Base-by-base conservation (phyloP, 2,329 filamentous ascomycete genomes). In the Exophiala alcalophila region DNA sequence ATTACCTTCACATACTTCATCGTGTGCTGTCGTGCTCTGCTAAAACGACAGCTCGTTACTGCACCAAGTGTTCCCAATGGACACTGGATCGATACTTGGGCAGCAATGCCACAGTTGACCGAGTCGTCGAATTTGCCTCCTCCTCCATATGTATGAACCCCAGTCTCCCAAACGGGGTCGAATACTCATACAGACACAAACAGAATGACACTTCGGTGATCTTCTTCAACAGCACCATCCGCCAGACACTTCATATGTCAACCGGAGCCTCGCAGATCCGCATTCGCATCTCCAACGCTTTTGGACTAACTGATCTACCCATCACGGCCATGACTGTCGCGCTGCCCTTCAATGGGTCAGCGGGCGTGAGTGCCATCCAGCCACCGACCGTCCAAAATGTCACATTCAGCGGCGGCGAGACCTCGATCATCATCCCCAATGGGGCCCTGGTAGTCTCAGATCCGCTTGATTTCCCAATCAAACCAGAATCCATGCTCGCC, bases 81-180 rank as follows among this genome's bases (percentile, higher is more conserved):
- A 32, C 72, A 76, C 49, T 83, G 80, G 79, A 69, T 81, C 10
- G 73, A 76, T 49, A 78, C 75, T 2, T 84, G 80, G 81, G 74
- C 76, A 0, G 69, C 77, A 2, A 83, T 83, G 80, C 79, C 80
- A 0, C 80, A 84, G 57, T 63, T 81, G 27, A 78, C 78, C 1
- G 81, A 84, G 55, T 72, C 70, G 7, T 67, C 63, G 32, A 84
- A 84, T 51, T 67, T 84, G 14, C 80, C 81, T 7, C 74, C 75
- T 0, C 59, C 71, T 2, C 76, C 78, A 28, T 84, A 80, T 56
- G 76, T 77, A 67, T 37, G 73, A 44, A 16, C 38, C 5, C 9
- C 33, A 26, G 12, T 38, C 34, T 41, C 58, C 30, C 57, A 27
- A 8, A 31, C 26, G 29, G 19, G 31, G 10, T 11, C 20, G n/a